Evolutionary conservation across 2,329 filamentous ascomycete genomes (phyloP).

Genomic region (Emericellopsis cladophorae): DNA sequence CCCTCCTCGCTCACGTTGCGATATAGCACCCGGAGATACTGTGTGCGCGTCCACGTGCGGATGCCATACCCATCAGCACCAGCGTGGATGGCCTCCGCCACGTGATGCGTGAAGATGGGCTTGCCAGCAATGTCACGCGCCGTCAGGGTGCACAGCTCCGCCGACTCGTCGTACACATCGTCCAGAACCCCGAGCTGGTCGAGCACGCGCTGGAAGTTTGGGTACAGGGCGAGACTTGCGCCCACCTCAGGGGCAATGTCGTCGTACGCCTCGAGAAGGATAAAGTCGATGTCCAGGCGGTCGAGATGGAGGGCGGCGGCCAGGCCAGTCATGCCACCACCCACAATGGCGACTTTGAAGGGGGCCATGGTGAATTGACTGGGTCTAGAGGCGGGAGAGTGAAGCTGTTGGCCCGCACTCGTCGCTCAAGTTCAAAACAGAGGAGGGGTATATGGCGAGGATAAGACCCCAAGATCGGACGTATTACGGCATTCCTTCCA

Average conservation of each 20-base stretch:
- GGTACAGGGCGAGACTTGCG: background rate
- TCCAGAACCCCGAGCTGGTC: slow-evolving; percentile 1
- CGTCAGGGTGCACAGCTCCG: background rate
- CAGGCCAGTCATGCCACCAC: slow-evolving; percentile 4
- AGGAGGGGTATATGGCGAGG: too few relatives aligned
- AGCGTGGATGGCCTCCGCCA: background rate
- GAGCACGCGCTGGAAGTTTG: background rate
- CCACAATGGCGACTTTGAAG: slow-evolving; percentile 4
- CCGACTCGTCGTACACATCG: background rate
- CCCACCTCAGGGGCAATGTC: slow-evolving; percentile 1
- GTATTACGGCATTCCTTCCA: too few relatives aligned
- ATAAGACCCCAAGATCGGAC: too few relatives aligned
- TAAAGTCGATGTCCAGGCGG: background rate
- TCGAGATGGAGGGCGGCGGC: background rate
- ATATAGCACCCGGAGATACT: background rate
- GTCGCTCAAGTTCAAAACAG: too few relatives aligned
- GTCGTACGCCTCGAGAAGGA: background rate
- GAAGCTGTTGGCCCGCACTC: too few relatives aligned
- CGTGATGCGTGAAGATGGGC: background rate
- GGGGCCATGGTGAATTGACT: background rate
- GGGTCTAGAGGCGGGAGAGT: background rate
- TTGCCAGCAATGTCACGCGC: background rate
- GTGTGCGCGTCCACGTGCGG: background rate
- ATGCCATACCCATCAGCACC: background rate
- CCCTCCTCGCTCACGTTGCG: background rate